These are phyloP conservation scores for Diplocarpon rosae DNA, from an alignment of 2,329 filamentous ascomycete species.

Conservation along the genomic window DNA sequence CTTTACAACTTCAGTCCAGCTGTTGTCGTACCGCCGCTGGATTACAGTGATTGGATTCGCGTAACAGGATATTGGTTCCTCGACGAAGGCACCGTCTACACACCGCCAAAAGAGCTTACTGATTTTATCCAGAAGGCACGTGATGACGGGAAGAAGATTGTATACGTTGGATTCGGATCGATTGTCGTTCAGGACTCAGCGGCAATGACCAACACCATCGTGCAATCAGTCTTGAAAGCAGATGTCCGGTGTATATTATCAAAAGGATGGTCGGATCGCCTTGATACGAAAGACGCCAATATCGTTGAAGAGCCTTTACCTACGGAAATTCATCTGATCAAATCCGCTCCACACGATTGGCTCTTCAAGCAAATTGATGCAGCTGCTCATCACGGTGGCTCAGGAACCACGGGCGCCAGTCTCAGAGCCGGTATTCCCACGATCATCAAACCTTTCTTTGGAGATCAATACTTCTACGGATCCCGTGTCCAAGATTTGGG, in stretches of 20 bases:
- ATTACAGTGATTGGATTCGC: slow-evolving; percentile 95
- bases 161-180: slow-evolving; percentile 94
- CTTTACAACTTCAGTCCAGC: slow-evolving; percentile 93
- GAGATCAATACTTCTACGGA: slow-evolving; percentile 95
- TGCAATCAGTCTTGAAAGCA: slow-evolving; percentile 81
- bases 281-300: slow-evolving; percentile 44
- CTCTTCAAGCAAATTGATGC: slow-evolving; percentile 89
- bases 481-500: slow-evolving; percentile 82
- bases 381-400: slow-evolving; percentile 86
- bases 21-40: slow-evolving; percentile 86
- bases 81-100: slow-evolving; percentile 58
- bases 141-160: slow-evolving; percentile 75
- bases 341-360: slow-evolving; percentile 92
- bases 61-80: slow-evolving; percentile 98
- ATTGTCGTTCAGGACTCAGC: slow-evolving; percentile 87
- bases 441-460: slow-evolving; percentile 93
- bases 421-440: slow-evolving; percentile 85
- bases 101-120: slow-evolving; percentile 62
- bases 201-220: slow-evolving; percentile 82
- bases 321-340: slow-evolving; percentile 75
- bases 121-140: slow-evolving; percentile 79
- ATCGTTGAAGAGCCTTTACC: slow-evolving; percentile 55
- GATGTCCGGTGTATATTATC: slow-evolving; percentile 91
- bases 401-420: slow-evolving; percentile 89
- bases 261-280: slow-evolving; percentile 92